Evolutionary conservation across 371 early-diverging fungal species (phyloP).

Genomic region (Circinella umbellata): DNA sequence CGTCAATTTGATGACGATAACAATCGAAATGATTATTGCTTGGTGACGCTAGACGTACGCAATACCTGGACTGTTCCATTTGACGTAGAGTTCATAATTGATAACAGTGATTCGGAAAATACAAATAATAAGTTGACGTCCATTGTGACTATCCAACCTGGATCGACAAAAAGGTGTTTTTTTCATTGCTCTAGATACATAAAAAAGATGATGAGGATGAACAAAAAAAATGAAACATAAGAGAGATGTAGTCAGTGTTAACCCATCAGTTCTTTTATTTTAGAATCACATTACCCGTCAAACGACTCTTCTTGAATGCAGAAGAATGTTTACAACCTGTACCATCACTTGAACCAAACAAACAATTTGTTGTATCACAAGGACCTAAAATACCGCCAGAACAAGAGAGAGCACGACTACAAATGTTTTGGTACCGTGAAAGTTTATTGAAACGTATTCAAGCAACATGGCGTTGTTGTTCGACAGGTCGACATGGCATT

Average conservation of each 20-base stretch:
- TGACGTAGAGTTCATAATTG: conserved; percentile 67
- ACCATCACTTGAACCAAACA: conserved; percentile 73
- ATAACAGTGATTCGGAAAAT: conserved; percentile 51
- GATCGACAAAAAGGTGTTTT: conserved; percentile 36
- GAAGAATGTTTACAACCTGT: conserved; percentile 58
- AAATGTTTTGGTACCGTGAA: conserved; percentile 83
- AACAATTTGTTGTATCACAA: conserved; percentile 79
- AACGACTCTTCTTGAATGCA: conserved; percentile 61
- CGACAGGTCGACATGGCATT: conserved; percentile 52
- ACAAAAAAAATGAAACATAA: background rate
- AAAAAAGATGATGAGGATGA: conserved; percentile 1
- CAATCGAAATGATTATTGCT: conserved; percentile 65
- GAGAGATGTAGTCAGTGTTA: background rate
- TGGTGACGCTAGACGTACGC: conserved; percentile 79
- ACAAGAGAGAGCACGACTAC: conserved; percentile 60
- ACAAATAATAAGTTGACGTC: conserved; percentile 21
- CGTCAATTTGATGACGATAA: conserved; percentile 22
- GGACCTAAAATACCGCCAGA: conserved; percentile 43
- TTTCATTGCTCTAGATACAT: no score
- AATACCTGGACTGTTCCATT: conserved; percentile 79
- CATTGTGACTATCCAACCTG: conserved; percentile 41
- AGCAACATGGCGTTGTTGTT: conserved; percentile 52
- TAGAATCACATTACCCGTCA: conserved; percentile 75
- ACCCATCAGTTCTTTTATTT: background rate
- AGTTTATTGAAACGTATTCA: conserved; percentile 61